Conservation (phyloP, 805 yeast species). For the Geotrichum ghanense region DNA sequence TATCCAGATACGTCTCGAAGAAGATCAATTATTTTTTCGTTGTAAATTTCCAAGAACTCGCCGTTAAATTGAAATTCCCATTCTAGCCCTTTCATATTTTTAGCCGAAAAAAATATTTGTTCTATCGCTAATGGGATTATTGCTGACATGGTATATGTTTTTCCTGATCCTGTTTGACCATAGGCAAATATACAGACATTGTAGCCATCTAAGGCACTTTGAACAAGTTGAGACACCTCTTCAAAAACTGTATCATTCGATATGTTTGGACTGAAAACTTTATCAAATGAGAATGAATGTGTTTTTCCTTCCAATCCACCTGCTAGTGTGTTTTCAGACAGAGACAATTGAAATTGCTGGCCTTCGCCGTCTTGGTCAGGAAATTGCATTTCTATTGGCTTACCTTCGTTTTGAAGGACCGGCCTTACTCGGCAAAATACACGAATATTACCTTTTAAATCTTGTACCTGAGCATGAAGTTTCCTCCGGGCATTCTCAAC, state of each 20-base stretch:
- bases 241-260: constrained; percentile 60
- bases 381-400: constrained; percentile 22
- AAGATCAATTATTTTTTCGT: constrained; percentile 68
- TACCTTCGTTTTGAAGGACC: constrained; percentile 10
- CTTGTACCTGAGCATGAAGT: constrained; percentile 68
- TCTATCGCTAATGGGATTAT: constrained; percentile 71
- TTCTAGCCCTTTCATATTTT: constrained; percentile 37
- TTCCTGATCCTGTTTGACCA: constrained; percentile 96
- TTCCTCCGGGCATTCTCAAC: constrained; percentile 50
- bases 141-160: constrained; percentile 80
- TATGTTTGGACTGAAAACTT: constrained; percentile 47
- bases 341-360: constrained; percentile 13
- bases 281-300: constrained; percentile 58
- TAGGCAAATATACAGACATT: constrained; percentile 93
- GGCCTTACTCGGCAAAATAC: constrained; percentile 86
- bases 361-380: constrained; percentile 22
- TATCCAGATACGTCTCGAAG: constrained; percentile 25
- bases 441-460: constrained; percentile 81
- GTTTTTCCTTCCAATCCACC: constrained; percentile 16
- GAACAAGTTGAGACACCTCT: constrained; percentile 78
- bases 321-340: constrained; percentile 8
- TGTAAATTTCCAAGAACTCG: constrained; percentile 82
- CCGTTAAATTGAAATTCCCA: constrained; percentile 57
- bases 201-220: constrained; percentile 76
- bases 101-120: constrained; percentile 53